phyloP scores from a whole-genome alignment of 2,329 filamentous ascomycete genomes.

The Fusarium sulawesiense region DNA sequence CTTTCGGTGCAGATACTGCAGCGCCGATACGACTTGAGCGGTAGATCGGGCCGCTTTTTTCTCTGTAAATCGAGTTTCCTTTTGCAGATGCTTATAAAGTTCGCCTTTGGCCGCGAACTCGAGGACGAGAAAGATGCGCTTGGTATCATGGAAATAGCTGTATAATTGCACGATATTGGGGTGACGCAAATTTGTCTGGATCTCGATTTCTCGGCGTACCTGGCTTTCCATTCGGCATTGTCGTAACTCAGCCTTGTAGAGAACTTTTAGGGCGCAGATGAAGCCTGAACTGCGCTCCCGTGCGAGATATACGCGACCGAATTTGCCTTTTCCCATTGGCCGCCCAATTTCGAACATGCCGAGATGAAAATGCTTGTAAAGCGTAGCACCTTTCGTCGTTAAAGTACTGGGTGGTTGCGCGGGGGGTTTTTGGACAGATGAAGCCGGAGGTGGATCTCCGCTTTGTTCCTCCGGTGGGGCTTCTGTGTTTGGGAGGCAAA shows the following conservation, averaged over 20 bases:
- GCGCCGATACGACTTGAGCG: not conserved
- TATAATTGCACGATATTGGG: not conserved
- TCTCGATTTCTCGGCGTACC: not conserved
- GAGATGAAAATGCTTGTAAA: not conserved
- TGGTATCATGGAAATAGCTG: not conserved
- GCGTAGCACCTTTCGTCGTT: not conserved
- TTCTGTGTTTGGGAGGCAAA: too few relatives aligned
- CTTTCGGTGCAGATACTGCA: not conserved
- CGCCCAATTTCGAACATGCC: not conserved
- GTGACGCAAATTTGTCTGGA: not conserved
- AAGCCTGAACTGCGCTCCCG: not conserved
- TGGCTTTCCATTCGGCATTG: not conserved
- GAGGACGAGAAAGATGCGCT: not conserved
- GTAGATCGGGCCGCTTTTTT: not conserved
- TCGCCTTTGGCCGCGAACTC: not conserved
- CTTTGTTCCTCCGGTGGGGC: not conserved
- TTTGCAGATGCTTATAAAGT: not conserved
- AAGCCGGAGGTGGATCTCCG: not conserved
- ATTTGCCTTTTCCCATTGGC: not conserved
- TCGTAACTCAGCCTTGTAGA: not conserved
- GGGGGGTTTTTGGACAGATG: not conserved
- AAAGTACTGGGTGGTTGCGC: not conserved
- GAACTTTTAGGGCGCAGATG: not conserved
- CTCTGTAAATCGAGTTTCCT: not conserved
- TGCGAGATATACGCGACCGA: not conserved